Base-by-base conservation (phyloP, 768 basidiomycete genomes). In the Pleurotus djamor region DNA sequence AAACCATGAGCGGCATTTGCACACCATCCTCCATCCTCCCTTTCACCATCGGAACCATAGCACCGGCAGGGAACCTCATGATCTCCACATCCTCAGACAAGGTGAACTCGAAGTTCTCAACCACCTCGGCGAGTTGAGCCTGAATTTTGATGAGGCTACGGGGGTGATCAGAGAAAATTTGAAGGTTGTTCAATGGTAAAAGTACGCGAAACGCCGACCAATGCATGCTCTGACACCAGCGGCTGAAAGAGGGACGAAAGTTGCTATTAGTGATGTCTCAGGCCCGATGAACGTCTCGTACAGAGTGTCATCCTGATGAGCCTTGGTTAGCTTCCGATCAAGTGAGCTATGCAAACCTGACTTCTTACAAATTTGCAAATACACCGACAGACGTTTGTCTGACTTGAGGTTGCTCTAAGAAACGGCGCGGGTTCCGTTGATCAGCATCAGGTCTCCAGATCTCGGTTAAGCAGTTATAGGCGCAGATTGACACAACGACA, bases 91-190 rank as follows among this genome's bases (percentile, higher is more conserved):
- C 45, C 16, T 43, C 44, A 17, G 57, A 37, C 37, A 74, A 63
- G 5, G 44, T 14, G 35, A 87, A 82, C 61, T 86, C 80, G 63
- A 87, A 84, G 62, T 79, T 75, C 34, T 75, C 69, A 44, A 87
- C 58, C 28, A 84, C 71, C 64, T 84, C 83, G 33, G 81, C 76
- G 17, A 87, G 65, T 68, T 88, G 85, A 0, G 79, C 74, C 63
- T 87, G 86, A 16, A 86, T 66, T 67, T 88, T 84, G 45, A 78
- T 66, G 0, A 85, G 63, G 4, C 74, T 76, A 62, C 4, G 37
- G 13, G 8, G 12, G n/a, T 51, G 54, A n/a, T 47, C 45, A 41
- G 7, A 21, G 70, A 68, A 37, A 70, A 69, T 62, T 68, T 59
- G 68, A 68, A 65, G 36, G 61, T 16, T 13, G 48, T 7, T 28